A percentile compares a stretch with the other conserved stretches of the same genome.
phyloP scores from a whole-genome alignment of 371 early-diverging fungal species.

The Mucor velutinosus region DNA sequence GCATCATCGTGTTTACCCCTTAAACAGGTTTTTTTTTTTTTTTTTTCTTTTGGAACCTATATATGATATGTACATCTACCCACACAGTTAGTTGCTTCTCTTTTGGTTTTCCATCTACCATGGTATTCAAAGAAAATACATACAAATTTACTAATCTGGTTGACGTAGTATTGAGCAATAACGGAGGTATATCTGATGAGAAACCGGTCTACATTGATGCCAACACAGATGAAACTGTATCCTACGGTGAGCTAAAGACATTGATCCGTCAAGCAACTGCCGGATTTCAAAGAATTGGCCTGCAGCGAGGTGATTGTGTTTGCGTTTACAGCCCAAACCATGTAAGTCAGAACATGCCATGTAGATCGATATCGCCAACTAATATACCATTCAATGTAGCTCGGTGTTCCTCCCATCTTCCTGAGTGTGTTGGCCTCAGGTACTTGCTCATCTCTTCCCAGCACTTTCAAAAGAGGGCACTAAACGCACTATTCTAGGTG shows the following conservation, averaged over 20 bases:
- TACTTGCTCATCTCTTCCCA: neutral
- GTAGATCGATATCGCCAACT: neutral
- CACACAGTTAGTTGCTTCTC: neutral
- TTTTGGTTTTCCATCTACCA: neutral
- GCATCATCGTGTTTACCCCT: neutral
- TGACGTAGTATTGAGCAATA: conserved; percentile 11
- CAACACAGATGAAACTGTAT: conserved; percentile 6
- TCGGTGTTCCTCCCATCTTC: conserved; percentile 7
- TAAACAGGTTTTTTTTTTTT: neutral
- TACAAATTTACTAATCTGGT: conserved; percentile 13
- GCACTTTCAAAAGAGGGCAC: too few relatives aligned
- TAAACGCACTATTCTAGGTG: conserved; percentile 41
- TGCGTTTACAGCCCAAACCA: conserved; percentile 10
- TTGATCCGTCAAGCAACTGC: conserved; percentile 5
- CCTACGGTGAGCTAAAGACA: conserved; percentile 4
- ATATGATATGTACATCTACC: neutral
- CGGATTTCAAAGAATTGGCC: neutral
- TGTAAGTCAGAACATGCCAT: neutral
- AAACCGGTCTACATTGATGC: conserved; percentile 13
- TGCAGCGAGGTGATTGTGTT: conserved; percentile 8
- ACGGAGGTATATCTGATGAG: neutral
- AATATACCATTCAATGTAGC: neutral
- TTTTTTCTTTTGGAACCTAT: too few relatives aligned
- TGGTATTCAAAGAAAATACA: neutral
- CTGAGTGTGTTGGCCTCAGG: conserved; percentile 20